These are phyloP conservation scores for Podila epigama DNA, from an alignment of 192 early-diverging fungal species.

Conservation along the genomic window DNA sequence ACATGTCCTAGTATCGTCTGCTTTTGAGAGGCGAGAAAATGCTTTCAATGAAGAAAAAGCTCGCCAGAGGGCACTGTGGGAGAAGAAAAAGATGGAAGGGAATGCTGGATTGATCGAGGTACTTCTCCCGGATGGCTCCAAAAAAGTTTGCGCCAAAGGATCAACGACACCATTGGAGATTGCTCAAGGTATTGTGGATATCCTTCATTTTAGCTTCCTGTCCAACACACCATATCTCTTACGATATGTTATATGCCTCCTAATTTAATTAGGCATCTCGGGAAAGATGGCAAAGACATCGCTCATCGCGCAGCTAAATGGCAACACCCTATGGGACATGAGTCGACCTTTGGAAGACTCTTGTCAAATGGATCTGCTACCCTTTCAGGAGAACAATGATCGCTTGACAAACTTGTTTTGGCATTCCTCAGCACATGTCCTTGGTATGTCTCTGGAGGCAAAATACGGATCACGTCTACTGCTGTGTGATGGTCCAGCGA, in stretches of 20 bases:
- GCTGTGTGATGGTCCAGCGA: slow-evolving; percentile 74
- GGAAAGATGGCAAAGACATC: slow-evolving; percentile 57
- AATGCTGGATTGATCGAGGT: slow-evolving; percentile 19
- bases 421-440: slow-evolving; percentile 75
- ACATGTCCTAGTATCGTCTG: slow-evolving; percentile 12
- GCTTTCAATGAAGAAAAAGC: slow-evolving; percentile 29
- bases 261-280: slow-evolving; percentile 35
- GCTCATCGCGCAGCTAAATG: slow-evolving; percentile 57
- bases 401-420: slow-evolving; percentile 60
- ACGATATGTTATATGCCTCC: not conserved
- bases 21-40: slow-evolving; percentile 32
- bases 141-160: slow-evolving; percentile 22
- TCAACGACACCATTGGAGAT: slow-evolving; percentile 57
- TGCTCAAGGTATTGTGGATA: slow-evolving; percentile 44
- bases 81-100: not conserved
- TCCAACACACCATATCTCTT: not conserved
- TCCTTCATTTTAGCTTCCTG: not conserved
- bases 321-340: slow-evolving; percentile 58
- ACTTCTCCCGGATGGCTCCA: slow-evolving; percentile 29
- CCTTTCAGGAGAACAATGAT: slow-evolving; percentile 50
- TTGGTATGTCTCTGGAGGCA: slow-evolving; percentile 75
- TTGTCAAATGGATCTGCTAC: slow-evolving; percentile 51
- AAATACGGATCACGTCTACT: slow-evolving; percentile 72
- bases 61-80: slow-evolving; percentile 5
- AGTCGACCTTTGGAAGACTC: slow-evolving; percentile 51